Conservation (phyloP, 441 rosid genomes). For the Corymbia citriodora region DNA sequence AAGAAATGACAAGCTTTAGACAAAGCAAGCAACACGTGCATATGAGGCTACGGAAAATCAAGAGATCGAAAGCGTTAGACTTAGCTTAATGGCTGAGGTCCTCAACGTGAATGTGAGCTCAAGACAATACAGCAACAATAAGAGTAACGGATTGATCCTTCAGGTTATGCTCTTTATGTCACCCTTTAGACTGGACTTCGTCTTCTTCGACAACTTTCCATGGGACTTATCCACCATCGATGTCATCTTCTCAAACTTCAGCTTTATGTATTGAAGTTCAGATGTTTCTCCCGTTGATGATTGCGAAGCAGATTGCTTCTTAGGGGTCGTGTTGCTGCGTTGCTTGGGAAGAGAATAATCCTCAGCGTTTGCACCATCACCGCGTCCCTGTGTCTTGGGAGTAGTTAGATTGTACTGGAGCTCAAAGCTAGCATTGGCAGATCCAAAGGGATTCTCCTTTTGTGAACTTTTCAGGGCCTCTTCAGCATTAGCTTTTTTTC, state of each 20-base stretch:
- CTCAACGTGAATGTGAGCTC: no score
- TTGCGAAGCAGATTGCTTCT: not conserved
- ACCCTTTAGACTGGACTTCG: slow-evolving; percentile 33
- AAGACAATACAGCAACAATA: no score
- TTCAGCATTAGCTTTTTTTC: slow-evolving; percentile 44
- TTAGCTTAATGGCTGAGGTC: no score
- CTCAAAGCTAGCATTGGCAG: slow-evolving; percentile 32
- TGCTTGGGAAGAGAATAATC: slow-evolving; percentile 1
- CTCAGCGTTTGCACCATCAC: slow-evolving; percentile 8
- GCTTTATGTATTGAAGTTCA: slow-evolving; percentile 25
- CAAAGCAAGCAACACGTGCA: no score
- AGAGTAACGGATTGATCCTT: no score
- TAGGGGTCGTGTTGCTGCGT: slow-evolving; percentile 3
- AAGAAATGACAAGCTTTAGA: no score
- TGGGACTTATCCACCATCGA: slow-evolving; percentile 33
- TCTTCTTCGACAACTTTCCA: slow-evolving; percentile 28
- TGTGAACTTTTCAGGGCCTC: slow-evolving; percentile 51
- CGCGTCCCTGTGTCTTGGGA: slow-evolving; percentile 13
- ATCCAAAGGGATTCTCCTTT: slow-evolving; percentile 39
- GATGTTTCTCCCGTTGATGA: slow-evolving; percentile 7
- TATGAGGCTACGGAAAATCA: no score
- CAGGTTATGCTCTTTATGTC: slow-evolving; percentile 22
- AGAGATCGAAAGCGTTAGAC: no score
- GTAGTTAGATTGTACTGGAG: slow-evolving; percentile 22
- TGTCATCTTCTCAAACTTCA: slow-evolving; percentile 38